phyloP scores from a whole-genome alignment of 2,329 filamentous ascomycete species.

The Ophiostoma fasciatum region DNA sequence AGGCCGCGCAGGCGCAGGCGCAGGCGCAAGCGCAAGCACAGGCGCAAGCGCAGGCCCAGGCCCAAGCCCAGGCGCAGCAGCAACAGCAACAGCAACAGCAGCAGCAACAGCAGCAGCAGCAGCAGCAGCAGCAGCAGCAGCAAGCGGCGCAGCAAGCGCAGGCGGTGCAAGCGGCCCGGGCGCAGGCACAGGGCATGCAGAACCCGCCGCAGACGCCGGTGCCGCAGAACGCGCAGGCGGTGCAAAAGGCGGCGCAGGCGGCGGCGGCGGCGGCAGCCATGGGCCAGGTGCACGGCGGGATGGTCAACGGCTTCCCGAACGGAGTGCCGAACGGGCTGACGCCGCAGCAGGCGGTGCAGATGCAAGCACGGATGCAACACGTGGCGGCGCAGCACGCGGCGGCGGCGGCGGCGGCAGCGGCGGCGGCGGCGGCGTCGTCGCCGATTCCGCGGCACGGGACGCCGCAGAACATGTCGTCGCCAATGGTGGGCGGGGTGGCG shows the following conservation, averaged over 20 bases:
- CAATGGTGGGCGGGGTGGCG: constrained; percentile 44
- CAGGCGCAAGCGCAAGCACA: constrained; percentile 17
- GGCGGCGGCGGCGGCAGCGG: too few relatives aligned
- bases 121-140: too few relatives aligned
- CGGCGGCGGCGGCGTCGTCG: constrained; percentile 51
- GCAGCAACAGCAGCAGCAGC: constrained; percentile 13
- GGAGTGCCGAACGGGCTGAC: constrained; percentile 20
- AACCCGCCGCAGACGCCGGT: constrained; percentile 9
- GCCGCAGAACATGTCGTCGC: constrained; percentile 50
- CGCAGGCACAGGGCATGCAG: constrained; percentile 12
- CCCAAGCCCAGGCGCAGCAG: constrained; percentile 16
- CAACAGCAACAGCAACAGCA: constrained; percentile 14
- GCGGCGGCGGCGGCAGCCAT: constrained; percentile 20
- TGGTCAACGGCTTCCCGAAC: constrained; percentile 23
- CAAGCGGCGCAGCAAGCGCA: constrained; percentile 5
- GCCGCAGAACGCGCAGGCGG: constrained; percentile 13
- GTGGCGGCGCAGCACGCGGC: constrained; percentile 39
- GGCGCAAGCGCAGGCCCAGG: constrained; percentile 23
- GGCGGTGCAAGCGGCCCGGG: neutral
- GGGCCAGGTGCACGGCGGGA: constrained; percentile 27
- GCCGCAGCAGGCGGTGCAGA: constrained; percentile 22
- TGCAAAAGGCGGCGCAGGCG: constrained; percentile 11
- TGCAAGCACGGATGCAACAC: constrained; percentile 32
- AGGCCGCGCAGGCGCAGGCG: constrained; percentile 17
- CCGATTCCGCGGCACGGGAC: constrained; percentile 49